phyloP scores from a whole-genome alignment of 768 basidiomycete genomes.

The Boletus tomentosulus region DNA sequence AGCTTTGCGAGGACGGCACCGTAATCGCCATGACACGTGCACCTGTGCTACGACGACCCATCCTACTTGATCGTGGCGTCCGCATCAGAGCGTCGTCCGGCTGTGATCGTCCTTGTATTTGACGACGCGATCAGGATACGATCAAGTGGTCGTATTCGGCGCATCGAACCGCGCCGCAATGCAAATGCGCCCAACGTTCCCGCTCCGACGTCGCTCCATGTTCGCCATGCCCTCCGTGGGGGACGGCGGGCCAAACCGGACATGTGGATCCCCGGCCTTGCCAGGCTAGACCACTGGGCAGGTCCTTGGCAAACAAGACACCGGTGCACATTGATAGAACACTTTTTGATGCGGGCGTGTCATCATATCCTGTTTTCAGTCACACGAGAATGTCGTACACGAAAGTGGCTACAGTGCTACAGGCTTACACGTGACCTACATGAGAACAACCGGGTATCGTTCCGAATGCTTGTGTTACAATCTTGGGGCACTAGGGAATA shows the following conservation, averaged over 20 bases:
- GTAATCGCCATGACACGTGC: neutral
- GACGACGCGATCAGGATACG: neutral
- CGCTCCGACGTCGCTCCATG: too few relatives aligned
- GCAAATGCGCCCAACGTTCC: too few relatives aligned
- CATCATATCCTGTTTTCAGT: neutral
- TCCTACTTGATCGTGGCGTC: neutral
- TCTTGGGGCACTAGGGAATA: slow-evolving; percentile 22
- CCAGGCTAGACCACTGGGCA: neutral
- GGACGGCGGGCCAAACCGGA: neutral
- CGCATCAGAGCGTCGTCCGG: neutral
- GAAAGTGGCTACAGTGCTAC: neutral
- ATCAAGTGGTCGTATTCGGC: neutral
- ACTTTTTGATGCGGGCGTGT: too few relatives aligned
- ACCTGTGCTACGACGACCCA: too few relatives aligned
- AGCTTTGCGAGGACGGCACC: neutral
- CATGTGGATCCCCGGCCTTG: slow-evolving; percentile 1
- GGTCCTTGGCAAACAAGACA: neutral
- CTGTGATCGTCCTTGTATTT: neutral
- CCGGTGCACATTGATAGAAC: neutral
- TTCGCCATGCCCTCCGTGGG: neutral
- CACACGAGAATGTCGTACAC: neutral
- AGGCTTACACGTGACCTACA: neutral
- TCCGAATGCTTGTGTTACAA: neutral
- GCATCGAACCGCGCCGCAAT: too few relatives aligned
- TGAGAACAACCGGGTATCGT: neutral